Evolutionary conservation across 352 stramenopile genomes (phyloP).

Genomic region (Phytophthora sp.): DNA sequence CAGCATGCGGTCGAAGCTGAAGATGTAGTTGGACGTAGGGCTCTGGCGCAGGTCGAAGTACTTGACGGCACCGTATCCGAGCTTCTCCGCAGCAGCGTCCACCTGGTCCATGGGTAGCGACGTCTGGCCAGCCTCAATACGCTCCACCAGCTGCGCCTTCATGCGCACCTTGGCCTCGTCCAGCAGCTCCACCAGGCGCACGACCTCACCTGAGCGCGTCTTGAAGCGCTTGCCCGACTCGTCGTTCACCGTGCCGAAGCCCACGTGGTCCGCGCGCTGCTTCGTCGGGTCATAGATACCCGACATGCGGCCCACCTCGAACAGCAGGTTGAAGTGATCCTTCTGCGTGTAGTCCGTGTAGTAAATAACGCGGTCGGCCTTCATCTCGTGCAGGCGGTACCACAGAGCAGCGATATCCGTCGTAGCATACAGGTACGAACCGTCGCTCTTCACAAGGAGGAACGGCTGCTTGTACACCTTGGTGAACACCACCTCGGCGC

Average conservation of each 20-base stretch:
- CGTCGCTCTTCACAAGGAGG: slow-evolving; percentile 87
- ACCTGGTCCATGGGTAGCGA: slow-evolving; percentile 91
- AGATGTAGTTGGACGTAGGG: slow-evolving; percentile 98
- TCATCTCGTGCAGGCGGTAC: slow-evolving; percentile 86
- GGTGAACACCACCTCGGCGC: slow-evolving; percentile 91
- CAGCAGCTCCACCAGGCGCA: slow-evolving; percentile 98
- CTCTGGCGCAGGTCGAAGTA: slow-evolving; percentile 99
- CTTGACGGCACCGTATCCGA: slow-evolving; percentile 99
- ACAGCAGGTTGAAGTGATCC: slow-evolving; percentile 87
- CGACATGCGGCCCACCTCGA: slow-evolving; percentile 80
- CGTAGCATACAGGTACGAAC: slow-evolving; percentile 86
- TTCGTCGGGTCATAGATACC: slow-evolving; percentile 82
- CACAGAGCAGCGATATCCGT: slow-evolving; percentile 88
- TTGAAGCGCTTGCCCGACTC: slow-evolving; percentile 96
- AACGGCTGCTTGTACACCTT: slow-evolving; percentile 91
- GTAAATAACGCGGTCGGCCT: slow-evolving; percentile 83
- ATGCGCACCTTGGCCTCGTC: slow-evolving; percentile 97
- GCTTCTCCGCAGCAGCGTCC: slow-evolving; percentile 92
- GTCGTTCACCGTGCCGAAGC: slow-evolving; percentile 89
- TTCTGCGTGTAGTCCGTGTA: slow-evolving; percentile 92
- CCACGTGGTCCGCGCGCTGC: slow-evolving; percentile 86
- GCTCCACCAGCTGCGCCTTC: slow-evolving; percentile 92
- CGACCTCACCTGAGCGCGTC: slow-evolving; percentile 97
- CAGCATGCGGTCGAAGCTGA: slow-evolving; percentile 99
- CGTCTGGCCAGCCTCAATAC: slow-evolving; percentile 93